Evolutionary conservation across 2,329 filamentous ascomycete species (phyloP).

Genomic region (Graphilbum ipis-grandicollis): DNA sequence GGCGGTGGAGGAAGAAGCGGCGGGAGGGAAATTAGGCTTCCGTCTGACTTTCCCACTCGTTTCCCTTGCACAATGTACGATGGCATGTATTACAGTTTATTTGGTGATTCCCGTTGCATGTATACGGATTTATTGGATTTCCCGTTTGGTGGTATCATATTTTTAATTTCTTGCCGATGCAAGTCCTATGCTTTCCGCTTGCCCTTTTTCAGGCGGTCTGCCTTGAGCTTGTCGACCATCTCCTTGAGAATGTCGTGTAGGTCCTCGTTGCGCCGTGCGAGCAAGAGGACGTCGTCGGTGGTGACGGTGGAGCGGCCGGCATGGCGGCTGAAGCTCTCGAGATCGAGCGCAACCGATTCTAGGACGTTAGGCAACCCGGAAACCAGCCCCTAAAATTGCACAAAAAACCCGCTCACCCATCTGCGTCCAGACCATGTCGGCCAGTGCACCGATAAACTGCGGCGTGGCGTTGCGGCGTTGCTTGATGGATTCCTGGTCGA

Average conservation of each 20-base stretch:
- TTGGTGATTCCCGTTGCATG: too few relatives aligned
- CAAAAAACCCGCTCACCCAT: slow-evolving; percentile 40
- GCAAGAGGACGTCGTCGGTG: slow-evolving; percentile 72
- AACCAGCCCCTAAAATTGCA: not conserved
- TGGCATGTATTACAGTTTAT: too few relatives aligned
- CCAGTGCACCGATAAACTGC: slow-evolving; percentile 75
- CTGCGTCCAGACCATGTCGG: slow-evolving; percentile 75
- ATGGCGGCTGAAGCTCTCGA: slow-evolving; percentile 49
- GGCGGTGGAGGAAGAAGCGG: slow-evolving; percentile 1
- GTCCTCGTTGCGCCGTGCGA: slow-evolving; percentile 75
- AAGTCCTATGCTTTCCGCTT: slow-evolving; percentile 8
- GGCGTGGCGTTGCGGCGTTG: slow-evolving; percentile 73
- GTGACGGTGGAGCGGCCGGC: slow-evolving; percentile 66
- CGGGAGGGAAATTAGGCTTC: too few relatives aligned
- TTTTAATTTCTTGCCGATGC: too few relatives aligned
- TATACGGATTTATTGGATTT: too few relatives aligned
- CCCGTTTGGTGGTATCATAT: too few relatives aligned
- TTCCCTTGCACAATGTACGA: too few relatives aligned
- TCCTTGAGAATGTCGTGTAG: slow-evolving; percentile 58
- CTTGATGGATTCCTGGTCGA: slow-evolving; percentile 64
- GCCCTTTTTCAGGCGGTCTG: slow-evolving; percentile 19
- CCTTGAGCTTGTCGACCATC: slow-evolving; percentile 45
- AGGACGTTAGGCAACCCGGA: not conserved
- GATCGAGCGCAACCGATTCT: slow-evolving; percentile 39
- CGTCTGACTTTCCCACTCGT: too few relatives aligned